phyloP scores from a whole-genome alignment of 352 stramenopile species.

The Thalassiosira exigua region DNA sequence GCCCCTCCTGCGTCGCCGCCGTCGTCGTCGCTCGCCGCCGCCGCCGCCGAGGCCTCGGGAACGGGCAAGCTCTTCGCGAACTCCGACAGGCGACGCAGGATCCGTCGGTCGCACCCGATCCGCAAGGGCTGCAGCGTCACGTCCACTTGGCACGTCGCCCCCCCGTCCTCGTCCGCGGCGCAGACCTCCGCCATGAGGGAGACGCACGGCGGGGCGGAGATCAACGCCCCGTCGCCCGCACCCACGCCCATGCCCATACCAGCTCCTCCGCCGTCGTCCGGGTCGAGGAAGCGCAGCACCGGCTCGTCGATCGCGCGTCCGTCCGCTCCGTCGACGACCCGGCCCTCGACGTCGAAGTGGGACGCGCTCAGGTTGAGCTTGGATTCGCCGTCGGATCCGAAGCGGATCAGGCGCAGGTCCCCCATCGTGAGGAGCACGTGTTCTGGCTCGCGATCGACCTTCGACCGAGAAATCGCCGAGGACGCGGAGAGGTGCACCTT shows the following conservation, averaged over 20 bases:
- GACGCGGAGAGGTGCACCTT: constrained; percentile 54
- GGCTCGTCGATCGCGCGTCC: constrained; percentile 24
- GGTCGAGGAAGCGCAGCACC: constrained; percentile 39
- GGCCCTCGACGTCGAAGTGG: constrained; percentile 73
- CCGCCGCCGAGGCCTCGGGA: background rate
- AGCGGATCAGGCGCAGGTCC: constrained; percentile 57
- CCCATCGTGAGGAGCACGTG: constrained; percentile 67
- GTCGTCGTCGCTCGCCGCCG: constrained; percentile 3
- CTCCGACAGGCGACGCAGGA: constrained; percentile 12
- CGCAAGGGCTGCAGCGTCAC: constrained; percentile 39
- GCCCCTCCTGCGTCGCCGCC: background rate
- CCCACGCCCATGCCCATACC: too few relatives aligned
- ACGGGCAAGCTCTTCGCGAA: constrained; percentile 9
- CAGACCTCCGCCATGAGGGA: constrained; percentile 34
- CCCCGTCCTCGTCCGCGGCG: background rate
- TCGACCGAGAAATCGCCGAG: background rate
- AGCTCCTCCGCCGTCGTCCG: constrained; percentile 4
- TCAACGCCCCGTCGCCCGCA: background rate
- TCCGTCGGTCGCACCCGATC: constrained; percentile 30
- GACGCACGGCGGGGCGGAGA: constrained; percentile 39
- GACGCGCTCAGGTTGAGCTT: constrained; percentile 59
- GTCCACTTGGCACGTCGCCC: constrained; percentile 24
- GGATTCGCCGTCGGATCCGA: constrained; percentile 30
- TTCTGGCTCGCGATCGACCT: constrained; percentile 35
- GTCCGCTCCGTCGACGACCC: constrained; percentile 17